Percentiles rank a stretch among this genome's conserved stretches.
Conservation (phyloP, 2,329 filamentous ascomycete species). For the Arthrobotrys megalospora region DNA sequence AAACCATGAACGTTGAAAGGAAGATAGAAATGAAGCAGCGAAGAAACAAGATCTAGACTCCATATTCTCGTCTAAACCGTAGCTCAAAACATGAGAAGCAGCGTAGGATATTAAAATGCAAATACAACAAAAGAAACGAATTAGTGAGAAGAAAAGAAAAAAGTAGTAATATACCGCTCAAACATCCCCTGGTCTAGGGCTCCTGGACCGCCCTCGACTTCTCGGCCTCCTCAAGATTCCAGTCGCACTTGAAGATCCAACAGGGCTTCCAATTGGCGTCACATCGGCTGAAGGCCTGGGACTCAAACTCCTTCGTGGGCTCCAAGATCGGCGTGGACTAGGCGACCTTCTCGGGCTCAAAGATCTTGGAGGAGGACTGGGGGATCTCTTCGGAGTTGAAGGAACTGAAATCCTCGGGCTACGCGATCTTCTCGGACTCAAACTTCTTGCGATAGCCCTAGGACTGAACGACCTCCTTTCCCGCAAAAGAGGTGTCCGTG, state of each 20-base stretch:
- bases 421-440: conserved; percentile 40
- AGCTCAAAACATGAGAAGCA: neutral
- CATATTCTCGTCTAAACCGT: conserved; percentile 26
- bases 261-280: conserved; percentile 38
- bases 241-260: conserved; percentile 50
- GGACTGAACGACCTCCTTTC: conserved; percentile 54
- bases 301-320: conserved; percentile 44
- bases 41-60: conserved; percentile 21
- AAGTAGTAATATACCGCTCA: conserved; percentile 14
- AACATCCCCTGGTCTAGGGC: conserved; percentile 28
- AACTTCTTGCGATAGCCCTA: conserved; percentile 33
- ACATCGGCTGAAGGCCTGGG: conserved; percentile 44
- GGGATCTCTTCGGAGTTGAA: conserved; percentile 19
- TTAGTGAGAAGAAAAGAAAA: conserved; percentile 5
- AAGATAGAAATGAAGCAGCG: neutral
- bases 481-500: conserved; percentile 37
- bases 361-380: conserved; percentile 31
- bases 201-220: conserved; percentile 53
- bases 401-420: conserved; percentile 43
- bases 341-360: conserved; percentile 45
- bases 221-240: conserved; percentile 45
- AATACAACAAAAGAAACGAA: conserved; percentile 29
- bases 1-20: neutral
- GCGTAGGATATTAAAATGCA: neutral
- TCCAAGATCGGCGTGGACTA: conserved; percentile 56